phyloP scores from a whole-genome alignment of 331 rosid species.

The Malus hybrid region DNA sequence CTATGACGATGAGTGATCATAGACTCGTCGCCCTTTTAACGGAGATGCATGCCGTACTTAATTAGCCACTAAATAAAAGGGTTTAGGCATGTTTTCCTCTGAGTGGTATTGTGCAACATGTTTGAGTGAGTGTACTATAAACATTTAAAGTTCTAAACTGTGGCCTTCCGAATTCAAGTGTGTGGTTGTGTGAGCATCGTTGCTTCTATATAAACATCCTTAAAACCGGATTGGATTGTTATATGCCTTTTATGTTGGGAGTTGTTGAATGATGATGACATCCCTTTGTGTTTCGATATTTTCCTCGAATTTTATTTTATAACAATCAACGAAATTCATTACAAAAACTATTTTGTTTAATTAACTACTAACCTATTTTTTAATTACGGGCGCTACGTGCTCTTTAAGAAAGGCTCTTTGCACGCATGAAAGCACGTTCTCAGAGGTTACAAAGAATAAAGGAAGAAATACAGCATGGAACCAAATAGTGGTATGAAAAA shows the following conservation, averaged over 20 bases:
- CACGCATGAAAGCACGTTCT: too few species aligned
- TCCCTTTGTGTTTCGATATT: too few species aligned
- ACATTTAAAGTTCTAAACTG: background rate
- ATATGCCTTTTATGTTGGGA: background rate
- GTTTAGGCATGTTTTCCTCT: slow-evolving; percentile 27
- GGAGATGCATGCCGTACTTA: slow-evolving; percentile 35
- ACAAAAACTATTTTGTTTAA: too few species aligned
- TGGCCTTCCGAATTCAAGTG: background rate
- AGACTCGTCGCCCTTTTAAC: slow-evolving; percentile 5
- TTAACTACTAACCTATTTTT: too few species aligned
- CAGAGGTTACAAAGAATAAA: too few species aligned
- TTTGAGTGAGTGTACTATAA: slow-evolving; percentile 5
- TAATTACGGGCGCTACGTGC: too few species aligned
- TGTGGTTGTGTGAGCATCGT: background rate
- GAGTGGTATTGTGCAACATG: slow-evolving; percentile 2
- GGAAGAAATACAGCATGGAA: too few species aligned
- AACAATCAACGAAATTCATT: too few species aligned
- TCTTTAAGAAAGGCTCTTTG: too few species aligned
- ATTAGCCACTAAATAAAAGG: slow-evolving; percentile 50
- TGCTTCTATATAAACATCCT: slow-evolving; percentile 17
- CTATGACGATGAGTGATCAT: slow-evolving; percentile 58
- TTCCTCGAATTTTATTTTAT: too few species aligned
- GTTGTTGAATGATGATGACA: too few species aligned
- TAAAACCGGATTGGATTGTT: slow-evolving; percentile 16
- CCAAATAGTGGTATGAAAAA: too few species aligned